Evolutionary conservation across 1,284 basidiomycete species (phyloP).

Genomic region (Coniophora puteana): DNA sequence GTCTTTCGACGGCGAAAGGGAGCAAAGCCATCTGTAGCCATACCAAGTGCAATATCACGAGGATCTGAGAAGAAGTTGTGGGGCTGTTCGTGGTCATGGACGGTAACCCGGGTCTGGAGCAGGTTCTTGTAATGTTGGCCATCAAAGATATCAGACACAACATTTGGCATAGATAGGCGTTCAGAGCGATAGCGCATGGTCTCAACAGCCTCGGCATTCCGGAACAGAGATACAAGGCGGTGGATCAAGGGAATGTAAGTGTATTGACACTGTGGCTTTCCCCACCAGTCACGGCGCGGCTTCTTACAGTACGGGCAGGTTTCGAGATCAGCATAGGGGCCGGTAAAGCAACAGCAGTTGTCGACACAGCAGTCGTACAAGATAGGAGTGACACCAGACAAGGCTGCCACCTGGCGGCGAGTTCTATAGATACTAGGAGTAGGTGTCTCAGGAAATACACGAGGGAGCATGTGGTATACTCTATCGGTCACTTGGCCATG

Average conservation of each 20-base stretch:
- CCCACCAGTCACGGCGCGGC: constrained; percentile 15
- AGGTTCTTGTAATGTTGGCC: constrained; percentile 24
- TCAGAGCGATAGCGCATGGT: constrained; percentile 17
- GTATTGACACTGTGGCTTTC: constrained; percentile 20
- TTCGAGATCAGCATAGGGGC: constrained; percentile 16
- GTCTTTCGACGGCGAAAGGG: constrained; percentile 23
- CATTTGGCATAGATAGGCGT: constrained; percentile 10
- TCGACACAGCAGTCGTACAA: constrained; percentile 34
- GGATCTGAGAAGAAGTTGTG: constrained; percentile 26
- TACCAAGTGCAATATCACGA: constrained; percentile 26
- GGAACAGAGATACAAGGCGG: constrained; percentile 22
- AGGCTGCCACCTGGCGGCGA: constrained; percentile 15
- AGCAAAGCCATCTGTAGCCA: constrained; percentile 25
- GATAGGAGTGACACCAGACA: constrained; percentile 27
- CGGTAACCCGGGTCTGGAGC: neutral
- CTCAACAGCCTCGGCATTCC: constrained; percentile 13
- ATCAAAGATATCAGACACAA: constrained; percentile 31
- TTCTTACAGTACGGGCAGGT: constrained; percentile 31
- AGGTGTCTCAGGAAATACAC: constrained; percentile 12
- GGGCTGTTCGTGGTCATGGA: neutral
- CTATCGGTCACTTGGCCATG: constrained; percentile 4
- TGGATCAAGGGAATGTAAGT: constrained; percentile 31
- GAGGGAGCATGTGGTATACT: constrained; percentile 8
- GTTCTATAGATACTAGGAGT: constrained; percentile 11
- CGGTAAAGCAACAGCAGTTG: constrained; percentile 32